Evolutionary conservation across 495 filamentous ascomycete genomes (phyloP), one percentile per base, ranked within the genome.

Genomic region (Tuber calosporum): DNA sequence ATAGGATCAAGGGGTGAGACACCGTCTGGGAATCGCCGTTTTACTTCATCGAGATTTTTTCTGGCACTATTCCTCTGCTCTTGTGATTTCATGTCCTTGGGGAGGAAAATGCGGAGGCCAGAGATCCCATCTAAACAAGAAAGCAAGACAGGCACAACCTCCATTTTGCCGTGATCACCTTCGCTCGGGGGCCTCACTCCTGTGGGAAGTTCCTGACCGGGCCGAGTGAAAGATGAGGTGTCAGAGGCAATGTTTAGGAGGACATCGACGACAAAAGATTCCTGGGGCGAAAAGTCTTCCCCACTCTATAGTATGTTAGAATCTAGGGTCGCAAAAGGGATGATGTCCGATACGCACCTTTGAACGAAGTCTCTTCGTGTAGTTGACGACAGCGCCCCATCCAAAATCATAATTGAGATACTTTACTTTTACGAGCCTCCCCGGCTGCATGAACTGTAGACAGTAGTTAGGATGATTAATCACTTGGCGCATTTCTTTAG

Each of bases 21-120:
- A 2, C 95, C 95, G 82, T 98, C 96, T n/a, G 92, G 91, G 84
- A 99, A 97, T 45, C 96, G 89, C 74, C 86, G 87, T 77, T 89
- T 86, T 6, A 94, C 88, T 80, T 97, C 93, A 41, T 88, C 87
- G 38, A 97, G 78, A 15, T 86, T 79, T 77, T 90, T 91, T 36
- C 89, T 89, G 42, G 91, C 88, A 0, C 78, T 84, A 37, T 91
- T 90, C 41, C 89, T 85, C 48, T 91, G 84, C 40, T 91, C 87
- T 22, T 83, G 78, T 5, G 86, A 85, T 43, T 86, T 85, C 41
- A 94, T 82, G 75, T 96, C 90, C 69, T 90, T 88, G 0, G 94
- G 92, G 62, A 96, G 83, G 85, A 91, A 91, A 11, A 97, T 84
- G 1, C 93, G 87, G 9, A 96, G 81, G 76, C 93, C 89, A 20